A percentile compares a stretch with the other conserved stretches of the same genome.
Evolutionary conservation across 352 stramenopile genomes (phyloP).

Genomic region (Phytophthora nicotianae): DNA sequence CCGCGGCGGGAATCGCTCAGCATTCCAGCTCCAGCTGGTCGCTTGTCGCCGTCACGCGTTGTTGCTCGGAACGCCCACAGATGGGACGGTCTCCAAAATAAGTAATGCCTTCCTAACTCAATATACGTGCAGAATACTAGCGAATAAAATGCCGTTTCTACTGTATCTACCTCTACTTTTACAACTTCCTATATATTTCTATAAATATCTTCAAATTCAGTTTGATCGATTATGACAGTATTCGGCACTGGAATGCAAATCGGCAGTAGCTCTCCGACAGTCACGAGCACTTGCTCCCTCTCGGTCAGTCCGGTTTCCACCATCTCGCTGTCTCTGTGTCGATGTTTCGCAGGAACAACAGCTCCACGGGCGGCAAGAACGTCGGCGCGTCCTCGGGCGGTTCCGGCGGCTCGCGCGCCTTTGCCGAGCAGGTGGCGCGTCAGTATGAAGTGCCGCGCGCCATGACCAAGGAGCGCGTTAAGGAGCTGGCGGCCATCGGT

Average conservation of each 20-base stretch:
- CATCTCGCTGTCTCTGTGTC: conserved; percentile 6
- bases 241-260: conserved; percentile 22
- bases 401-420: conserved; percentile 39
- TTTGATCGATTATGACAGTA: conserved; percentile 7
- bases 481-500: conserved; percentile 48
- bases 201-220: conserved; percentile 1
- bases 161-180: too few species aligned
- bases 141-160: too few species aligned
- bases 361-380: conserved; percentile 30
- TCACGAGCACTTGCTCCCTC: neutral
- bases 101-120: neutral
- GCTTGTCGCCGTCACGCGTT: conserved; percentile 28
- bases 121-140: too few species aligned
- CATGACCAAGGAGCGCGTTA: conserved; percentile 48
- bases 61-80: conserved; percentile 6
- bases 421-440: conserved; percentile 60
- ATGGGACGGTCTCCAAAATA: neutral
- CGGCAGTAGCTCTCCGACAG: conserved; percentile 6
- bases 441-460: conserved; percentile 61
- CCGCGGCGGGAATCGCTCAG: conserved; percentile 6
- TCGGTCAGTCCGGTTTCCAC: conserved; percentile 29
- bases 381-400: conserved; percentile 11
- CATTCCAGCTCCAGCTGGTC: conserved; percentile 21
- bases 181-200: neutral
- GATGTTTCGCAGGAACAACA: conserved; percentile 50